phyloP scores from a whole-genome alignment of 2,329 filamentous ascomycete genomes.

The Chaetomiaceae sp. region DNA sequence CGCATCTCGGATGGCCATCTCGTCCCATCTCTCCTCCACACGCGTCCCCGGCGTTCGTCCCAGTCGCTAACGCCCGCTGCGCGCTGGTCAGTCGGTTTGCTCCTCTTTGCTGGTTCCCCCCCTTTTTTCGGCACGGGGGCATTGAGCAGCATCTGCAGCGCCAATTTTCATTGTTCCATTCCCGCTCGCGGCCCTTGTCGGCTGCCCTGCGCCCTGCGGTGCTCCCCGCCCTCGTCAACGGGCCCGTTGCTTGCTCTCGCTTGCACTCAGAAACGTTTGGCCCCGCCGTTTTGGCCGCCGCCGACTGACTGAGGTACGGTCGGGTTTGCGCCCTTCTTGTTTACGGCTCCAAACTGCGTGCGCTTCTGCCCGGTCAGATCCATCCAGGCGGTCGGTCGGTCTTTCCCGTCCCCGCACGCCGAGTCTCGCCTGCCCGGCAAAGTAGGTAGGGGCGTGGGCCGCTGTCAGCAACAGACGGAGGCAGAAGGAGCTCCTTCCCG shows the following conservation, averaged over 20 bases:
- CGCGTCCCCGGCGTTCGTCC: conserved; percentile 1
- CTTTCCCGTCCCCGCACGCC: conserved; percentile 1
- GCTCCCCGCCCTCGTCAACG: too few species aligned
- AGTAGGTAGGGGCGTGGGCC: background rate
- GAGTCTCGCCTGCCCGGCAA: background rate
- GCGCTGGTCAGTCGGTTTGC: conserved; percentile 6
- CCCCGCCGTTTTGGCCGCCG: conserved; percentile 7
- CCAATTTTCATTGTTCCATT: too few species aligned
- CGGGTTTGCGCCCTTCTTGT: conserved; percentile 9
- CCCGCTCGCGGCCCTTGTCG: too few species aligned
- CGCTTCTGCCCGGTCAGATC: background rate
- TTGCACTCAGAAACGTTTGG: background rate
- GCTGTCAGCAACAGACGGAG: background rate
- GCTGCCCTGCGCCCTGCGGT: too few species aligned
- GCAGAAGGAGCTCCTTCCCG: background rate
- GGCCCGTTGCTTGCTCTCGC: background rate
- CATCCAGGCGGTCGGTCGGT: background rate
- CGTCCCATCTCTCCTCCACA: conserved; percentile 18
- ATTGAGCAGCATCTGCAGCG: too few species aligned
- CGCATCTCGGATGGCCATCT: conserved; percentile 13
- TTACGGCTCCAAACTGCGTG: background rate
- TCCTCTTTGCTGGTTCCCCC: too few species aligned
- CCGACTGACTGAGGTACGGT: too few species aligned
- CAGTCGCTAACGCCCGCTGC: conserved; percentile 6
- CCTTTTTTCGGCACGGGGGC: too few species aligned